Conservation (phyloP, 768 basidiomycete genomes). For the Suillus bovinus region DNA sequence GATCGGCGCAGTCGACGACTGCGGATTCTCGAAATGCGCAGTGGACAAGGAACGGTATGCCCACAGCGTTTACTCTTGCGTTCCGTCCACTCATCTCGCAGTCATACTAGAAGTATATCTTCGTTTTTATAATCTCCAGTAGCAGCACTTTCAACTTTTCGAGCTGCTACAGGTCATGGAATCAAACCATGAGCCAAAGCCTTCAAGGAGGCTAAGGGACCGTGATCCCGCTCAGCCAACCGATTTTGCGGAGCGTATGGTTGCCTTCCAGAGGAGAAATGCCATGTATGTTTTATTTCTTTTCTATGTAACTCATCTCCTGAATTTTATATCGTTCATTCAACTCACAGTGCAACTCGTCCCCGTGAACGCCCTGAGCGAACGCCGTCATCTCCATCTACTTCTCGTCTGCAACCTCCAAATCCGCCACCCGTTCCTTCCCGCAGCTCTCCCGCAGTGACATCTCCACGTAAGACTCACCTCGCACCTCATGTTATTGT, state of each 20-base stretch:
- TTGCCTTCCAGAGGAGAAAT: conserved; percentile 65
- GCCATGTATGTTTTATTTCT: conserved; percentile 47
- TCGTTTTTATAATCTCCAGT: background rate
- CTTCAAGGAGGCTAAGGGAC: conserved; percentile 43
- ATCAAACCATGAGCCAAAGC: conserved; percentile 25
- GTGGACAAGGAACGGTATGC: conserved; percentile 8
- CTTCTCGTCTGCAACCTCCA: conserved; percentile 33
- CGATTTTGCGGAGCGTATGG: conserved; percentile 62
- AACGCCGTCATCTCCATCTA: conserved; percentile 30
- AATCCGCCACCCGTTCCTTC: conserved; percentile 29
- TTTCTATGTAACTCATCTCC: background rate
- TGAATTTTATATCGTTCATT: conserved; percentile 10
- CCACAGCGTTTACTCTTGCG: conserved; percentile 8
- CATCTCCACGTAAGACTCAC: conserved; percentile 38
- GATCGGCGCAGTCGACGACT: conserved; percentile 37
- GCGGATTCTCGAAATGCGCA: conserved; percentile 31
- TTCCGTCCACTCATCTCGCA: conserved; percentile 10
- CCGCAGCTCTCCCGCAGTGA: conserved; percentile 20
- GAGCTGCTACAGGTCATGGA: conserved; percentile 29
- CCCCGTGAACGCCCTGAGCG: conserved; percentile 50
- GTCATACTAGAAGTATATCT: background rate
- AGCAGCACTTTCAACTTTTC: conserved; percentile 2
- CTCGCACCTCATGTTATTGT: conserved; percentile 34
- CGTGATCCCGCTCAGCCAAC: conserved; percentile 43
- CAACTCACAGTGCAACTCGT: conserved; percentile 41